These are phyloP conservation scores for Aureobasidium vineae DNA, from an alignment of 2,329 filamentous ascomycete genomes.

Conservation along the genomic window DNA sequence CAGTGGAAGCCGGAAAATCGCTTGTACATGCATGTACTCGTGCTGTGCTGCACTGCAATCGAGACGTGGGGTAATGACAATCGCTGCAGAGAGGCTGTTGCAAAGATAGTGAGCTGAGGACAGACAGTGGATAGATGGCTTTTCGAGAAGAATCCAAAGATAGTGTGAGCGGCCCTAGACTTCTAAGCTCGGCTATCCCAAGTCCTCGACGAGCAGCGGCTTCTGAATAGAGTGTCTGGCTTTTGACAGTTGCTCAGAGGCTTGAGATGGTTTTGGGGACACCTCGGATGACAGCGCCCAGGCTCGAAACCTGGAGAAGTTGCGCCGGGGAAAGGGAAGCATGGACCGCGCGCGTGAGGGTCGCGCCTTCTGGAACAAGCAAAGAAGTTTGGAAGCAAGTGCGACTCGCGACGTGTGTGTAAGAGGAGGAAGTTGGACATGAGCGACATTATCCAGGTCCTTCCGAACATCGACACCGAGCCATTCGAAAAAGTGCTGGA, in stretches of 20 bases:
- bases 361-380: conserved; percentile 10
- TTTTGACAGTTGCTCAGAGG: neutral
- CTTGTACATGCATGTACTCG: neutral
- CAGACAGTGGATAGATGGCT: neutral
- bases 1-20: conserved; percentile 30
- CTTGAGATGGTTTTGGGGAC: neutral
- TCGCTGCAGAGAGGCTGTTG: neutral
- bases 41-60: neutral
- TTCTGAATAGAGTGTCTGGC: neutral
- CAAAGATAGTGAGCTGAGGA: neutral
- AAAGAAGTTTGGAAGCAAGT: neutral
- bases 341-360: neutral
- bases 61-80: conserved; percentile 1
- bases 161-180: neutral
- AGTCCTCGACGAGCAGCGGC: neutral
- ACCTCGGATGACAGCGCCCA: conserved; percentile 21
- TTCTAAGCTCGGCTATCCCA: neutral
- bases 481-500: conserved; percentile 73
- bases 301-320: conserved; percentile 15
- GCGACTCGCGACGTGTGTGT: neutral
- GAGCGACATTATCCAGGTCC: conserved; percentile 80
- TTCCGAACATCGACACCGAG: conserved; percentile 73
- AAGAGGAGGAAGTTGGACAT: conserved; percentile 60
- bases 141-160: neutral
- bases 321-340: conserved; percentile 19